Percentiles rank a stretch among this genome's conserved stretches.
Evolutionary conservation across 768 basidiomycete species (phyloP).

Genomic region (Mycena galericulata): DNA sequence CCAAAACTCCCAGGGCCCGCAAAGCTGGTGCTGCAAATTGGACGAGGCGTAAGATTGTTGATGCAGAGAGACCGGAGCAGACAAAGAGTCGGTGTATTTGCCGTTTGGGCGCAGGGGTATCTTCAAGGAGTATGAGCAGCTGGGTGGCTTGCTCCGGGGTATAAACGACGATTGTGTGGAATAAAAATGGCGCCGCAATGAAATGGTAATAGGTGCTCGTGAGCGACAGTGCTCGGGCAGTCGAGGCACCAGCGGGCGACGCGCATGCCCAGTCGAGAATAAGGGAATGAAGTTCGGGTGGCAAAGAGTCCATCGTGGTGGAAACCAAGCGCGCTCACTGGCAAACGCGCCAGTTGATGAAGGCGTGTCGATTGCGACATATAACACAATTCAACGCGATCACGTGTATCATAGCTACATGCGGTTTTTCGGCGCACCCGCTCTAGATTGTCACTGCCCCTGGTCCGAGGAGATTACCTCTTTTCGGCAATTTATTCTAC

Average conservation of each 20-base stretch:
- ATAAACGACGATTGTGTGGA: conserved; percentile 10
- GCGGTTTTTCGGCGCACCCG: too few relatives aligned
- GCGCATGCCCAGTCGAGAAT: conserved; percentile 12
- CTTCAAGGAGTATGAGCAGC: not conserved
- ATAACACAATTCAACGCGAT: conserved; percentile 19
- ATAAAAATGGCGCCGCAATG: conserved; percentile 13
- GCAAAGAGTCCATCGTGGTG: conserved; percentile 9
- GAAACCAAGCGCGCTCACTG: not conserved
- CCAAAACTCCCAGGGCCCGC: not conserved
- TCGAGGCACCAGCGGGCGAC: not conserved
- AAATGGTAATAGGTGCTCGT: conserved; percentile 17
- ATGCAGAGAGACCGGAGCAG: not conserved
- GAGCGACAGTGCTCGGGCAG: conserved; percentile 13
- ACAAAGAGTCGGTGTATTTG: conserved; percentile 9
- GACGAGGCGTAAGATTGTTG: not conserved
- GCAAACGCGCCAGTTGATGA: not conserved
- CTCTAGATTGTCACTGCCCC: too few relatives aligned
- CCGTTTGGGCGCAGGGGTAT: not conserved
- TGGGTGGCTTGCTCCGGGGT: not conserved
- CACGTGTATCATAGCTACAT: too few relatives aligned
- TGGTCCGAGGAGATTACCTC: too few relatives aligned
- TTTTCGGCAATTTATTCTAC: too few relatives aligned
- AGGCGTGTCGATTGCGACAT: conserved; percentile 26
- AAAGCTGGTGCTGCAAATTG: conserved; percentile 9
- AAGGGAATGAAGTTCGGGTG: conserved; percentile 20